Evolutionary conservation across 495 filamentous ascomycete species (phyloP).

Genomic region (Neohortaea acidophila): DNA sequence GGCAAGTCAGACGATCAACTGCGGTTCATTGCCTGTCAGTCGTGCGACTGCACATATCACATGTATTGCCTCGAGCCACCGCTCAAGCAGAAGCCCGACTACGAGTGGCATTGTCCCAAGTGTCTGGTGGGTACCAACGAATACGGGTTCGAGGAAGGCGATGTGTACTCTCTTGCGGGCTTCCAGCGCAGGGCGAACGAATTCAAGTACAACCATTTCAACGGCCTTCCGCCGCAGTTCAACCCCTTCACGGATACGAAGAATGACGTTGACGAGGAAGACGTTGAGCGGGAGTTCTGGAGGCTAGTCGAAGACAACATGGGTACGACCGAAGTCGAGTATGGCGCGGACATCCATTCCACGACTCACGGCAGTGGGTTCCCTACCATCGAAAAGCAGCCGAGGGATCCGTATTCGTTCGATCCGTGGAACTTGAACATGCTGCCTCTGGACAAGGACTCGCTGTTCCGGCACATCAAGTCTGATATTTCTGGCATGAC

Average conservation of each 20-base stretch:
- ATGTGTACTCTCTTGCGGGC: conserved; percentile 84
- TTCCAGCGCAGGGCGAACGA: conserved; percentile 92
- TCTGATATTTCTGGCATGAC: conserved; percentile 99
- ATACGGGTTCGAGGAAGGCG: conserved; percentile 95
- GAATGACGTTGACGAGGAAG: conserved; percentile 75
- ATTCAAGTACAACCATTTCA: conserved; percentile 87
- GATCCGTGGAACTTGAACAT: conserved; percentile 97
- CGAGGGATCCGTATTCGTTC: conserved; percentile 64
- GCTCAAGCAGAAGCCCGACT: conserved; percentile 59
- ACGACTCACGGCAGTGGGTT: conserved; percentile 97
- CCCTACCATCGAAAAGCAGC: conserved; percentile 84
- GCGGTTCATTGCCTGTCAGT: conserved; percentile 72
- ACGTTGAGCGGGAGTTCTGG: conserved; percentile 97
- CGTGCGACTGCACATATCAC: conserved; percentile 83
- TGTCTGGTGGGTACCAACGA: conserved; percentile 94
- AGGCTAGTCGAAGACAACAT: conserved; percentile 78
- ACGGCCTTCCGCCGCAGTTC: conserved; percentile 10
- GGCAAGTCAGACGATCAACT: conserved; percentile 60
- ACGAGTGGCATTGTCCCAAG: conserved; percentile 91
- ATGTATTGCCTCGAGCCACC: conserved; percentile 77
- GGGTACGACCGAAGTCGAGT: conserved; percentile 94
- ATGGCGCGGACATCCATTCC: conserved; percentile 95
- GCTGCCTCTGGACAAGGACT: conserved; percentile 78
- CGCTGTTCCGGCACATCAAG: conserved; percentile 92
- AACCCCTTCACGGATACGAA: conserved; percentile 32